These are phyloP conservation scores for Arctium lappa DNA, from an alignment of 129 eudicot genomes.

Conservation along the genomic window DNA sequence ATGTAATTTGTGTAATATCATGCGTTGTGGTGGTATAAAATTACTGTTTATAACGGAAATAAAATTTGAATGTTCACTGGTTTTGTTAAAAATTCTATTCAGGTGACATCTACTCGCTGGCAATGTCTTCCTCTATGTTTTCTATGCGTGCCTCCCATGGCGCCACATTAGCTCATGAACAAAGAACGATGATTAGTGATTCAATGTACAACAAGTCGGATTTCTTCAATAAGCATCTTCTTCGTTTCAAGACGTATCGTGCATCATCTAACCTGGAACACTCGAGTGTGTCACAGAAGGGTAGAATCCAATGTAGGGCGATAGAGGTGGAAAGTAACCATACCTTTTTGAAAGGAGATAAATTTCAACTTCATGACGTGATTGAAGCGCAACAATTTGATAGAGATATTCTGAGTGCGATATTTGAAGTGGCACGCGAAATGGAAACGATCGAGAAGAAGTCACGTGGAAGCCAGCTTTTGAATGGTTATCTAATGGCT, in stretches of 20 bases:
- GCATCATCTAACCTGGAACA: constrained; percentile 25
- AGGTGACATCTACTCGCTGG: constrained; percentile 14
- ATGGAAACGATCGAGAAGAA: constrained; percentile 92
- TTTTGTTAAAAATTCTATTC: neutral
- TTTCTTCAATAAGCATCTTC: constrained; percentile 12
- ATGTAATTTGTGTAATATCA: neutral
- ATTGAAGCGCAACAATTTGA: constrained; percentile 93
- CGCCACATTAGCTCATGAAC: constrained; percentile 17
- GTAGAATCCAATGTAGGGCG: constrained; percentile 43
- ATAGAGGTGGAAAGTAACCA: constrained; percentile 34
- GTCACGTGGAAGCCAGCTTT: constrained; percentile 73
- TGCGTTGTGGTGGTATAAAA: neutral
- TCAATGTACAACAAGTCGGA: constrained; percentile 7
- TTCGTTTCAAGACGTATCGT: constrained; percentile 4
- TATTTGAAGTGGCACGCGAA: constrained; percentile 87
- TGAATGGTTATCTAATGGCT: constrained; percentile 85
- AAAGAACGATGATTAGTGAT: neutral
- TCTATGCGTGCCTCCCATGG: constrained; percentile 39
- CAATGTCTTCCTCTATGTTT: constrained; percentile 47
- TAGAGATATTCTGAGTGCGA: constrained; percentile 71
- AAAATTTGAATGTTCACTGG: neutral
- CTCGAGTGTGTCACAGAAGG: constrained; percentile 17
- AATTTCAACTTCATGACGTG: constrained; percentile 75
- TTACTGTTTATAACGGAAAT: neutral
- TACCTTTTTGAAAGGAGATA: constrained; percentile 46